These are phyloP conservation scores for Aureoboletus auriporus DNA, from an alignment of 768 basidiomycete species.

Conservation along the genomic window DNA sequence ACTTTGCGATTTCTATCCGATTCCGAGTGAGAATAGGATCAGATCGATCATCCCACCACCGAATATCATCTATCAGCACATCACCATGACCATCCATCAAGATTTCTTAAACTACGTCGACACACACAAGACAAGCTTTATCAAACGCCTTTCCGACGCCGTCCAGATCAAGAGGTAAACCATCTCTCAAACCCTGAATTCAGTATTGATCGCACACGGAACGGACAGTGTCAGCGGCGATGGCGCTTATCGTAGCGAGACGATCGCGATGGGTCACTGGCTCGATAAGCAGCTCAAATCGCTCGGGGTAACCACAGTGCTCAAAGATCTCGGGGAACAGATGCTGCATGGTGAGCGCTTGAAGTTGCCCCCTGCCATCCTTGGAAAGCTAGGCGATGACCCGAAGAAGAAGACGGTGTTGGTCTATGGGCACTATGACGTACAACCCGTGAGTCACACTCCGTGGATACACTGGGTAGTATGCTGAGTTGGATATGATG, in stretches of 20 bases:
- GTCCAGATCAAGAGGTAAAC: conserved; percentile 76
- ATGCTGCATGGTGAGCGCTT: conserved; percentile 66
- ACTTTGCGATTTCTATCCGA: no score
- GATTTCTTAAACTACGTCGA: conserved; percentile 55
- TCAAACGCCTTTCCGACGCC: conserved; percentile 73
- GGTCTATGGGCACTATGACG: conserved; percentile 93
- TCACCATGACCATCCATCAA: conserved; percentile 28
- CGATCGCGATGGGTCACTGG: conserved; percentile 84
- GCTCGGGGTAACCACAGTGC: conserved; percentile 75
- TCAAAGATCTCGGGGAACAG: conserved; percentile 76
- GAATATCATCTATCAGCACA: no score
- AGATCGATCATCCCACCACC: no score
- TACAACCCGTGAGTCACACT: conserved; percentile 69
- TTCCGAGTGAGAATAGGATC: no score
- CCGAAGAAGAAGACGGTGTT: conserved; percentile 90
- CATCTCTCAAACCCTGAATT: neutral
- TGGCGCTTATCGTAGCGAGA: conserved; percentile 65
- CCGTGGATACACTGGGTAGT: no score
- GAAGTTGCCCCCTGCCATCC: conserved; percentile 75
- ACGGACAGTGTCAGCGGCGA: conserved; percentile 63
- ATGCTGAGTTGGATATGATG: no score
- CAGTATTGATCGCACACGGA: no score
- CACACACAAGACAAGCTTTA: conserved; percentile 65
- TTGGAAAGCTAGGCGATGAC: conserved; percentile 80
- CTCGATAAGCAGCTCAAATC: conserved; percentile 66